A percentile compares a stretch with the other conserved stretches of the same genome.
Evolutionary conservation across 495 filamentous ascomycete species (phyloP).

Genomic region (Penicillium cinerascens): DNA sequence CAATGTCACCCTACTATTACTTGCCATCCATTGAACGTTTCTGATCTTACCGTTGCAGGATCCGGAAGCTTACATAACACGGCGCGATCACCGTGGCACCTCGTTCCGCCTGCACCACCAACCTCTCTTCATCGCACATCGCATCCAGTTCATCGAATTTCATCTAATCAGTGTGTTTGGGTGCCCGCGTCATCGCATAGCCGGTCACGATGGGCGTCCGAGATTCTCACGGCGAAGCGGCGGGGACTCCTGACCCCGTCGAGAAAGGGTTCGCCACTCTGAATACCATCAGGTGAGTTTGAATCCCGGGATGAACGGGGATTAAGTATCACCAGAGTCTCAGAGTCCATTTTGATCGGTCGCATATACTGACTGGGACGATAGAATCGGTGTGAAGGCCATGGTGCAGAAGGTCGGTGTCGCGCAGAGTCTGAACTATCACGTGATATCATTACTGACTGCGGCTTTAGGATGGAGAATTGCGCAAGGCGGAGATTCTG

Average conservation of each 20-base stretch:
- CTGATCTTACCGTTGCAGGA: background rate
- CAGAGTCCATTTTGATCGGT: constrained; percentile 36
- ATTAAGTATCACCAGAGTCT: background rate
- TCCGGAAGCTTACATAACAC: constrained; percentile 15
- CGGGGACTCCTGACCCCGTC: constrained; percentile 57
- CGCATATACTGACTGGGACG: constrained; percentile 40
- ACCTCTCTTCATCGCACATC: constrained; percentile 24
- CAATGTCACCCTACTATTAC: background rate
- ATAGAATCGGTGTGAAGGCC: constrained; percentile 69
- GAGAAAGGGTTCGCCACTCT: constrained; percentile 77
- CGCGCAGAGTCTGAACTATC: constrained; percentile 25
- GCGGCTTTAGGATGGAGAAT: constrained; percentile 65
- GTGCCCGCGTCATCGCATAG: background rate
- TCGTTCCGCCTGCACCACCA: constrained; percentile 21
- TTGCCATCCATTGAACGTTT: background rate
- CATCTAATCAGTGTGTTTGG: constrained; percentile 16
- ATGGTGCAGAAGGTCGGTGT: constrained; percentile 63
- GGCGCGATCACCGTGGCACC: constrained; percentile 1
- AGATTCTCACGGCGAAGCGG: constrained; percentile 47
- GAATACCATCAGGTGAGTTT: constrained; percentile 66
- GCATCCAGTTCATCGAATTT: constrained; percentile 18
- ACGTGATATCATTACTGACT: constrained; percentile 36
- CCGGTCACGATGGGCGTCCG: constrained; percentile 42
- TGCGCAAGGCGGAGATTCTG: constrained; percentile 88
- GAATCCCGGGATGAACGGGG: background rate